phyloP scores from a whole-genome alignment of 202 grass and related monocot genomes.

The Panicum hallii region DNA sequence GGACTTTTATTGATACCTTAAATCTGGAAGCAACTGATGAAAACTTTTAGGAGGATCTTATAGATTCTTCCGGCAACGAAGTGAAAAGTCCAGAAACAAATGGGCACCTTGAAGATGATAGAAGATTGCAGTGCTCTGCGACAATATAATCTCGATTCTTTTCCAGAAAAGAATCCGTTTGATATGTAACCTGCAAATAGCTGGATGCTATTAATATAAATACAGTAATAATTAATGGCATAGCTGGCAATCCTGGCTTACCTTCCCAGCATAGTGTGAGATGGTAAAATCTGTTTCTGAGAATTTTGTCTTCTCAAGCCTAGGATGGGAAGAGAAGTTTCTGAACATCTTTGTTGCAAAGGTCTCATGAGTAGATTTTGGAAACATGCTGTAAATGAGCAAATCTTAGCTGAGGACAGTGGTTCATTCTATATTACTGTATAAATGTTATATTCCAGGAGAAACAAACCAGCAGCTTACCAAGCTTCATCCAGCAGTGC shows the following conservation, averaged over 20 bases:
- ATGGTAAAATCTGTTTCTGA: conserved; percentile 98
- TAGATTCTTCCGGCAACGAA: conserved; percentile 83
- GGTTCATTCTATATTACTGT: conserved; percentile 32
- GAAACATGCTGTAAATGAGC: conserved; percentile 82
- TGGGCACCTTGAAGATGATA: conserved; percentile 84
- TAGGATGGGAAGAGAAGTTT: conserved; percentile 77
- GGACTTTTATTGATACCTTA: conserved; percentile 65
- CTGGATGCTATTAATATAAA: conserved; percentile 25
- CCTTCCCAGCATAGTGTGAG: conserved; percentile 98
- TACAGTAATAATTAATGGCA: conserved; percentile 36
- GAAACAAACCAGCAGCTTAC: conserved; percentile 58
- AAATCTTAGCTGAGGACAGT: conserved; percentile 20
- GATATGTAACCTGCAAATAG: conserved; percentile 82
- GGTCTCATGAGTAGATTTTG: conserved; percentile 92
- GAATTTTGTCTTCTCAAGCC: conserved; percentile 95
- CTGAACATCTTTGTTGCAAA: conserved; percentile 94
- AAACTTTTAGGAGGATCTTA: conserved; percentile 97
- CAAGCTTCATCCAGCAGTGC: conserved; percentile 97
- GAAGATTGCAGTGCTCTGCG: conserved; percentile 93
- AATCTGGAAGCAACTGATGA: conserved; percentile 98
- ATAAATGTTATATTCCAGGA: conserved; percentile 17
- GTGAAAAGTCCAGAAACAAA: conserved; percentile 93
- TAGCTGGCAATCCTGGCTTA: conserved; percentile 36
- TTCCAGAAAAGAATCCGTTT: conserved; percentile 96
- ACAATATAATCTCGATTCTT: conserved; percentile 99